These are phyloP conservation scores for Penicillium olsonii DNA, from an alignment of 2,329 filamentous ascomycete species.

Conservation along the genomic window DNA sequence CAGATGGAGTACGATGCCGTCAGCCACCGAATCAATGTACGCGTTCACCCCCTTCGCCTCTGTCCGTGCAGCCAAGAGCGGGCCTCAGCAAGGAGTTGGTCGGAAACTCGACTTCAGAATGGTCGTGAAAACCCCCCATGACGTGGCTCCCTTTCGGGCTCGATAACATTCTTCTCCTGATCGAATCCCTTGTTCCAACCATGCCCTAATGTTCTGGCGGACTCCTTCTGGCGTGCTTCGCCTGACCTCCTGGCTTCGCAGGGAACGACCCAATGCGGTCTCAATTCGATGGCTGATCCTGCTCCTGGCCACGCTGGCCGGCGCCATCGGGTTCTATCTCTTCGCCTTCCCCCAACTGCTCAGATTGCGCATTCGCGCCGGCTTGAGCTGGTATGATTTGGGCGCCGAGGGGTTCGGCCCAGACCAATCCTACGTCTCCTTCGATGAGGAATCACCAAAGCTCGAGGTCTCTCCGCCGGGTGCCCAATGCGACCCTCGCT, in stretches of 20 bases:
- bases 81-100: neutral
- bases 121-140: neutral
- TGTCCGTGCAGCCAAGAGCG: neutral
- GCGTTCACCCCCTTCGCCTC: conserved; percentile 3
- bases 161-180: neutral
- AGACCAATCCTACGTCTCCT: conserved; percentile 30
- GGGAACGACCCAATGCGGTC: neutral
- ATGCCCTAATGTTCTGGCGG: conserved; percentile 22
- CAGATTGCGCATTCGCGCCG: conserved; percentile 19
- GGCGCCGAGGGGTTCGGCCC: conserved; percentile 35
- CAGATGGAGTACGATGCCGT: neutral
- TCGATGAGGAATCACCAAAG: conserved; percentile 29
- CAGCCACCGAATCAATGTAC: conserved; percentile 6
- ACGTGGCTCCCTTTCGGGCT: neutral
- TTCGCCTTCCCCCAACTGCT: conserved; percentile 19
- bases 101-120: neutral
- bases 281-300: conserved; percentile 6
- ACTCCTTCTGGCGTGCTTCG: conserved; percentile 14
- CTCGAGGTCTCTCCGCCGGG: conserved; percentile 27
- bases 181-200: conserved; percentile 3
- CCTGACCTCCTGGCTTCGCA: conserved; percentile 14
- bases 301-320: conserved; percentile 6
- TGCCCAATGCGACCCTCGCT: conserved; percentile 31
- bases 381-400: conserved; percentile 30
- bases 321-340: conserved; percentile 13